Percentiles rank a stretch among this genome's conserved stretches.
Conservation (phyloP, 75 land plant genomes). For the Adiantum capillusveneris region DNA sequence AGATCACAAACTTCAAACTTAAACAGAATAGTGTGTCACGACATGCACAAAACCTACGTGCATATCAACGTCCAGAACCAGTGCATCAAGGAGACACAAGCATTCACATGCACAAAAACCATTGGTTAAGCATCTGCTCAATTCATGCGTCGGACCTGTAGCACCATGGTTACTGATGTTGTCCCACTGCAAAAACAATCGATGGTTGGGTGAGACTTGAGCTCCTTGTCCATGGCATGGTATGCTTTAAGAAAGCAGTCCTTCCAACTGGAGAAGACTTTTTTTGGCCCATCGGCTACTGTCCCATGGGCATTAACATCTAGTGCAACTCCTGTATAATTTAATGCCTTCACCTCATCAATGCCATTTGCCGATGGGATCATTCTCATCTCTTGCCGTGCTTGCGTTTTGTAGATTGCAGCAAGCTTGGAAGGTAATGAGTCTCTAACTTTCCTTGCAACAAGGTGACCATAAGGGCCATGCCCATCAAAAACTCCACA, state of each 20-base stretch:
- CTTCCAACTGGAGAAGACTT: slow-evolving; percentile 46
- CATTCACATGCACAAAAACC: background rate
- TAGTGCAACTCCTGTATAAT: background rate
- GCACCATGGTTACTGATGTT: slow-evolving; percentile 82
- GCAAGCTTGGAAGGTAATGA: slow-evolving; percentile 64
- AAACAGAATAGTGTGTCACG: too few species aligned
- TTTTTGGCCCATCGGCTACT: slow-evolving; percentile 41
- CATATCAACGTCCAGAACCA: background rate
- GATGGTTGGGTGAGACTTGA: slow-evolving; percentile 65
- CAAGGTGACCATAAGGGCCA: slow-evolving; percentile 86
- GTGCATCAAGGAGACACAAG: background rate
- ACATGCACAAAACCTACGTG: too few species aligned
- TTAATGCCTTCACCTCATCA: slow-evolving; percentile 30
- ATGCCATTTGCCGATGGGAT: slow-evolving; percentile 8
- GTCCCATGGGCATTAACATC: slow-evolving; percentile 9
- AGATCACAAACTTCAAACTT: too few species aligned
- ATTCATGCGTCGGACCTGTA: slow-evolving; percentile 53
- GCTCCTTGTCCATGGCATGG: slow-evolving; percentile 79
- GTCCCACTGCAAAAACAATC: slow-evolving; percentile 97
- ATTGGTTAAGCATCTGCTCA: background rate
- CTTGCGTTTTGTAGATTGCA: slow-evolving; percentile 34
- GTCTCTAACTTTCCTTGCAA: slow-evolving; percentile 76
- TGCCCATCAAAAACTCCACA: slow-evolving; percentile 96
- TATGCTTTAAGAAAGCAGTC: slow-evolving; percentile 65
- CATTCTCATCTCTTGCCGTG: background rate